phyloP scores from a whole-genome alignment of 305 asterid genomes.

The Striga hermonthica region DNA sequence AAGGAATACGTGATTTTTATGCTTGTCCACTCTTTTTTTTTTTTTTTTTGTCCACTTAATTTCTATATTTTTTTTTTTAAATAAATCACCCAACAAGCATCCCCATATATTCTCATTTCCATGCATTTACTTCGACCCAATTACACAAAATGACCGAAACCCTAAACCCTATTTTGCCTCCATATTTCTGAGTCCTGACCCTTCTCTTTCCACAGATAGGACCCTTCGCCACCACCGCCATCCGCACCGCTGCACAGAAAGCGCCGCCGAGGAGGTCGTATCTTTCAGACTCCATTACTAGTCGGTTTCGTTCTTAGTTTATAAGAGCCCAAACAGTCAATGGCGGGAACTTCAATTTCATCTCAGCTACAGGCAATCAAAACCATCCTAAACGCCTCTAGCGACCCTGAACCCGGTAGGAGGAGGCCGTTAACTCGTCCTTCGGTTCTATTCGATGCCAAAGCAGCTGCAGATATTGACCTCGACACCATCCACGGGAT shows the following conservation, averaged over 20 bases:
- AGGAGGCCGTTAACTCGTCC: constrained; percentile 74
- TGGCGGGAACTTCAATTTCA: constrained; percentile 65
- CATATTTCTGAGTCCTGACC: constrained; percentile 7
- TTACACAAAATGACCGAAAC: constrained; percentile 14
- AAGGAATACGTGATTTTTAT: too few relatives aligned
- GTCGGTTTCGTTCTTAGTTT: background rate
- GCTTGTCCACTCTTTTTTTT: too few relatives aligned
- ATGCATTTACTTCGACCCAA: too few relatives aligned
- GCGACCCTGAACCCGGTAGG: constrained; percentile 63
- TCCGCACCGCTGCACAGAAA: background rate
- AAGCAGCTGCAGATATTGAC: constrained; percentile 80
- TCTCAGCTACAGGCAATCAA: constrained; percentile 72
- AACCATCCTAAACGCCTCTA: constrained; percentile 39
- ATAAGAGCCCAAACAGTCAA: constrained; percentile 22
- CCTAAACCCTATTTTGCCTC: constrained; percentile 32
- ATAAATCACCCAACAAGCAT: too few relatives aligned
- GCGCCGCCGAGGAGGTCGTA: background rate
- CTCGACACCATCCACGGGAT: constrained; percentile 51
- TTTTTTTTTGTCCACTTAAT: too few relatives aligned
- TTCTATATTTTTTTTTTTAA: too few relatives aligned
- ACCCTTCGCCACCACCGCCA: background rate
- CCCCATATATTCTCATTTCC: too few relatives aligned
- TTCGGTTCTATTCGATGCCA: constrained; percentile 68
- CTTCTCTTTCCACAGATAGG: background rate
- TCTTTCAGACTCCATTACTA: too few relatives aligned